A percentile compares a stretch with the other conserved stretches of the same genome.
Evolutionary conservation across 176 grass and related monocot genomes (phyloP).

Genomic region (Zoysia japonica): DNA sequence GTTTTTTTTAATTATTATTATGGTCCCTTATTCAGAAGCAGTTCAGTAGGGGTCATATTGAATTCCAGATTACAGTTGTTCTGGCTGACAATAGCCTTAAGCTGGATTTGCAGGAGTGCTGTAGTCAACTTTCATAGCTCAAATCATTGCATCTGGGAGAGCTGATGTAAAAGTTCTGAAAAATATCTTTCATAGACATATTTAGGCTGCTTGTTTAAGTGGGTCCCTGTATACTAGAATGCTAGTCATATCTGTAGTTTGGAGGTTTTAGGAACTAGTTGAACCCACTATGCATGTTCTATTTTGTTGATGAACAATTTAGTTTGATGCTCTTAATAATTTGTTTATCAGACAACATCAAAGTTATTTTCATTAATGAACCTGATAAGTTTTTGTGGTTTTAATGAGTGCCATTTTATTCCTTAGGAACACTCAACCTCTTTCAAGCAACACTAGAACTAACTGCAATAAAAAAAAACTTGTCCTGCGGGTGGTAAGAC

Average conservation of each 20-base stretch:
- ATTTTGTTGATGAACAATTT: neutral
- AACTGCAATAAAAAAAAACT: too few species aligned
- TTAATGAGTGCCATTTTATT: neutral
- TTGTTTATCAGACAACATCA: conserved; percentile 4
- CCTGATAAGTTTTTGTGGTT: conserved; percentile 5
- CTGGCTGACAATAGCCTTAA: neutral
- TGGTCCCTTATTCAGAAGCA: conserved; percentile 23
- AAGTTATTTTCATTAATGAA: neutral
- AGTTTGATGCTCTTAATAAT: conserved; percentile 13
- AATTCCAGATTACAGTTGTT: conserved; percentile 22
- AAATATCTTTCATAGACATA: neutral
- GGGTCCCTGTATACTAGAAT: neutral
- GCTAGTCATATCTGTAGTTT: neutral
- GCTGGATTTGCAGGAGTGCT: conserved; percentile 16
- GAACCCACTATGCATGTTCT: neutral
- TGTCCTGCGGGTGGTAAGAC: too few species aligned
- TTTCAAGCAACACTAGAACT: neutral
- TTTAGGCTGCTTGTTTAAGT: neutral
- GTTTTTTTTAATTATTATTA: neutral
- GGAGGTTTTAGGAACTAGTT: neutral
- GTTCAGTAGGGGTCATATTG: conserved; percentile 10
- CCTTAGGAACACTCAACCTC: neutral
- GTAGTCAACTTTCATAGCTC: conserved; percentile 1
- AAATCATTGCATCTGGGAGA: neutral
- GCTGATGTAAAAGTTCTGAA: neutral